phyloP scores from a whole-genome alignment of 1,284 basidiomycete species.

The Puccinia polysora region DNA sequence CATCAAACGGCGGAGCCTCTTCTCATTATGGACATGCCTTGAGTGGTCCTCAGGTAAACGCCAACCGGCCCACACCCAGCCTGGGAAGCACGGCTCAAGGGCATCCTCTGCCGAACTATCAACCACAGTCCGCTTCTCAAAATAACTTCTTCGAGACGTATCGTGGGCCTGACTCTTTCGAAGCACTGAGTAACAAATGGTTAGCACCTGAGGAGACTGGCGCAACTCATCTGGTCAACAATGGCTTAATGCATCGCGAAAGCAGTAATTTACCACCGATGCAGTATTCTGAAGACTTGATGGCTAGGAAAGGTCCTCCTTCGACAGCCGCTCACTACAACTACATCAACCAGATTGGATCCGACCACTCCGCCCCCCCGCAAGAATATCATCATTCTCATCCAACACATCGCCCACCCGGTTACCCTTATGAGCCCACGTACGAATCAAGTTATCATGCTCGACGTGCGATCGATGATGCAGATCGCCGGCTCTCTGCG shows the following conservation, averaged over 20 bases:
- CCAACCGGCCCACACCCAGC: not conserved
- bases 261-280: not conserved
- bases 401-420: not conserved
- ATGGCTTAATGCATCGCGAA: constrained; percentile 1
- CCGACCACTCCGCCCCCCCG: not conserved
- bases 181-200: constrained; percentile 40
- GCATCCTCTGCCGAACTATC: constrained; percentile 23
- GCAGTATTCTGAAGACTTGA: not conserved
- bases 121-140: not conserved
- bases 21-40: not conserved
- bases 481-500: constrained; percentile 1
- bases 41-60: not conserved
- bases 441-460: constrained; percentile 6
- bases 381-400: not conserved
- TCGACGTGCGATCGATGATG: not conserved
- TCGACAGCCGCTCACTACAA: constrained; percentile 14
- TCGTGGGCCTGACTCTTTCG: constrained; percentile 41
- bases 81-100: not conserved
- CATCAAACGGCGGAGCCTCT: not conserved
- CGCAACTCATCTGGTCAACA: not conserved
- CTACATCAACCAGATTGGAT: constrained; percentile 2
- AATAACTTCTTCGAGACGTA: constrained; percentile 42
- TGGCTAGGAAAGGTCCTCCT: not conserved
- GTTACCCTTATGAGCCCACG: constrained; percentile 12
- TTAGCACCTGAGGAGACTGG: constrained; percentile 14